Base-by-base conservation (phyloP, 495 filamentous ascomycete species). In the Penicillium coprophilum region DNA sequence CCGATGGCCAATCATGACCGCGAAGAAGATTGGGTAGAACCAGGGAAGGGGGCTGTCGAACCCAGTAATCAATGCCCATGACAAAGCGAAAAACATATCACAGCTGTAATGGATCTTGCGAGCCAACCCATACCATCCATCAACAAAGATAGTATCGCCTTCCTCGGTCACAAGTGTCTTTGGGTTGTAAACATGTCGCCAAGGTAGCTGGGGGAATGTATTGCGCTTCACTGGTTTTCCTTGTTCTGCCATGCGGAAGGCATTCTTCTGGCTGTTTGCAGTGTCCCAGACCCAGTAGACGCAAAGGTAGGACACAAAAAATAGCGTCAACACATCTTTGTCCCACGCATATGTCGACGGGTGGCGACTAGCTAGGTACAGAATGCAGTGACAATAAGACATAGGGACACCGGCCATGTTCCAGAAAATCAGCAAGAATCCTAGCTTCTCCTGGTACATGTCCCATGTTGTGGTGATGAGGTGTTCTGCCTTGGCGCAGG, bases 351-450 rank as follows among this genome's bases (percentile, higher is more conserved):
- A 98, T 8, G 78, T 81, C 20, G 82, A 80, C 1, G 94, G 92
- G 50, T 87, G 69, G 70, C 96, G 90, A 69, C 86, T 90, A 47
- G 90, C 92, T 54, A 98, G 84, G 74, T 92, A 97, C 61, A 98
- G 73, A 24, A 87, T 90, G 79, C 89, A 94, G 77, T 98, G 93
- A 76, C 93, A 97, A 79, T 98, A 98, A 28, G 84, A 90, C 46
- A 97, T 81, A 3, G 94, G 94, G 5, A 98, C 94, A 53, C 94
- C 94, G 50, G 91, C 91, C 64, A 98, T 78, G 74, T 98, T 98
- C 94, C 94, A 98, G 82, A 98, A 98, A 69, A 96, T 96, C 55
- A 98, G 82, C 93, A 98, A 95, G 77, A 97, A 98, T 55, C 94
- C 94, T 85, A 91, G 95, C 78, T 97, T 98, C 78, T 98, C 94